Base-by-base conservation (phyloP, 495 filamentous ascomycete species). In the Lichenothelia convexa region DNA sequence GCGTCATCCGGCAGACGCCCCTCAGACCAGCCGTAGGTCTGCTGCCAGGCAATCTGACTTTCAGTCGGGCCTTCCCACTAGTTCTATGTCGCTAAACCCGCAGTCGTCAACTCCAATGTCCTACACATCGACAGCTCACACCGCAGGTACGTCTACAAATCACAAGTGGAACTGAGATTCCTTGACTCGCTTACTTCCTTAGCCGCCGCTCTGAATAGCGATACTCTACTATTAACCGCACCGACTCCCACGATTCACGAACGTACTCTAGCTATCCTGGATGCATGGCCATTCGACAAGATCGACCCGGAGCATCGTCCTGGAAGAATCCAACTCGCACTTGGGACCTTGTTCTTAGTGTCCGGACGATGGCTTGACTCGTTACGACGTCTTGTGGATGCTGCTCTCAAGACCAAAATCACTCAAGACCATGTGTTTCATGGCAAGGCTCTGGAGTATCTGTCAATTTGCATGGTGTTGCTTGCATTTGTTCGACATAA, bases 341-440 rank as follows among this genome's bases (percentile, higher is more conserved):
- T 95, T 39, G 89, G 85, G 4, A 79, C 78, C 18, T 60, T 94
- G 31, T 92, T 87, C 54, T 68, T 99, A 39, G 71, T 80, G 47
- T 80, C 83, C 42, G 89, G 89, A 21, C 68, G 82, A 43, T 92
- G 86, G 82, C 70, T 68, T 21, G 85, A 93, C 61, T 86, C 91
- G 13, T 47, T 95, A 20, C 83, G 74, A 50, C 83, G 93, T 52
- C 66, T 94, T 21, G 61, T 73, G 18, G 86, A 94, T 36, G 78
- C 76, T 32, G 82, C 78, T 5, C 68, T 71, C 8, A 68, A 75
- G 42, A 80, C 84, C 12, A 80, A 79, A 51, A 73, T 71, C 22
- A 72, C 75, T 45, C 86, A 80, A 51, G 89, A 95, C 55, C 80
- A 93, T 61, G 53, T 93, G 5, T 99, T 89, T 89, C 82, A 95